phyloP scores from a whole-genome alignment of 179 eudicot genomes.

The Beta lomatogona region DNA sequence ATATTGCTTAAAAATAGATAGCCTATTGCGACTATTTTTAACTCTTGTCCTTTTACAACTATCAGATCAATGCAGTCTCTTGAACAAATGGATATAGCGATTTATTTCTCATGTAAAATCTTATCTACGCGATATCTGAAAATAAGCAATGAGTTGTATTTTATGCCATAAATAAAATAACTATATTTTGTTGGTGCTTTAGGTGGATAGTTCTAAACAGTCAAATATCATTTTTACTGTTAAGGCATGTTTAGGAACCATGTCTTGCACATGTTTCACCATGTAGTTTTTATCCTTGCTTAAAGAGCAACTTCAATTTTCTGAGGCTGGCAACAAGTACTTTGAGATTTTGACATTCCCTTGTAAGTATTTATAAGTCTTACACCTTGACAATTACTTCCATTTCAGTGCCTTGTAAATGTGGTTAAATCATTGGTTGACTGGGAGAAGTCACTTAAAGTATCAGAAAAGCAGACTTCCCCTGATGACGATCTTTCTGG shows the following conservation, averaged over 20 bases:
- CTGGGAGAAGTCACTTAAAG: constrained; percentile 80
- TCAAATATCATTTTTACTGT: background rate
- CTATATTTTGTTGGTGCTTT: background rate
- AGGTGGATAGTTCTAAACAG: background rate
- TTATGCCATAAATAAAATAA: background rate
- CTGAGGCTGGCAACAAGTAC: background rate
- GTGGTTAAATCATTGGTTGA: constrained; percentile 89
- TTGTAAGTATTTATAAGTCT: constrained; percentile 5
- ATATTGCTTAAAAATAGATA: background rate
- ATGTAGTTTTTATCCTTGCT: background rate
- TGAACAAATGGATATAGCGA: background rate
- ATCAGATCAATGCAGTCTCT: background rate
- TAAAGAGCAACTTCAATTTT: background rate
- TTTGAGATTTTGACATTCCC: background rate
- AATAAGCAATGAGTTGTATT: background rate
- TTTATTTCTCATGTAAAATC: background rate
- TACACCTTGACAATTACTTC: constrained; percentile 27
- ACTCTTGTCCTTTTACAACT: background rate
- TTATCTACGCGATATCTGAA: background rate
- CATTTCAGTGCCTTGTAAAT: constrained; percentile 82
- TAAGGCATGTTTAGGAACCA: background rate
- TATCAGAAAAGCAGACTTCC: constrained; percentile 47
- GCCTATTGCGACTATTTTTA: constrained; percentile 1
- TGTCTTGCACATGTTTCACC: background rate
- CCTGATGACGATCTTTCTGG: constrained; percentile 47